phyloP scores from a whole-genome alignment of 441 rosid genomes.

The Viola pubescens region DNA sequence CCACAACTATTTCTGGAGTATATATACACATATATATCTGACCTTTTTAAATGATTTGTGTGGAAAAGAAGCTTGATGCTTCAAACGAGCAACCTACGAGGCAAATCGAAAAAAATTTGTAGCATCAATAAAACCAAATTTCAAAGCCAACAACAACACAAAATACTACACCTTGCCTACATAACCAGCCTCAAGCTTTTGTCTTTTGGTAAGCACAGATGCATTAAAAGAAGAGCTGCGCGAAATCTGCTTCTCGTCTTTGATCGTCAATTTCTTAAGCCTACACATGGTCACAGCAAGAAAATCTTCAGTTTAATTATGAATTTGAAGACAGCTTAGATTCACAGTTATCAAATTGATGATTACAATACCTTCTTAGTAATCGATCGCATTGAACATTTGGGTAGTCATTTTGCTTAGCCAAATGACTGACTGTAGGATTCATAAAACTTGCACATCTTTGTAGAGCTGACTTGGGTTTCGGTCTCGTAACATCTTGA shows the following conservation, averaged over 20 bases:
- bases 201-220: constrained; percentile 73
- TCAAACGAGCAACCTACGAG: constrained; percentile 49
- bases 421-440: constrained; percentile 86
- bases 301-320: background rate
- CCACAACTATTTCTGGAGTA: background rate
- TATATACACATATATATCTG: constrained; percentile 5
- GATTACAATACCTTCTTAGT: constrained; percentile 32
- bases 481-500: constrained; percentile 25
- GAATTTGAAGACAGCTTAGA: constrained; percentile 6
- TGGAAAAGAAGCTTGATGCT: constrained; percentile 43
- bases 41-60: constrained; percentile 60
- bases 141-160: background rate
- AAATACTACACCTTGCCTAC: constrained; percentile 17
- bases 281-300: constrained; percentile 25
- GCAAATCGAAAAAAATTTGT: background rate
- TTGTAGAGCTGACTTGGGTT: constrained; percentile 21
- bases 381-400: constrained; percentile 30
- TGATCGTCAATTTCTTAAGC: constrained; percentile 29
- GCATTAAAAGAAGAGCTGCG: constrained; percentile 37
- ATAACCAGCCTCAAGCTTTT: constrained; percentile 76
- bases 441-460: constrained; percentile 76
- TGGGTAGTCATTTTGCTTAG: constrained; percentile 49
- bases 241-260: constrained; percentile 27
- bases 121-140: background rate
- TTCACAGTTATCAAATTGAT: background rate